Conservation (phyloP, 495 filamentous ascomycete species). For the Aspergillus haitiensis region DNA sequence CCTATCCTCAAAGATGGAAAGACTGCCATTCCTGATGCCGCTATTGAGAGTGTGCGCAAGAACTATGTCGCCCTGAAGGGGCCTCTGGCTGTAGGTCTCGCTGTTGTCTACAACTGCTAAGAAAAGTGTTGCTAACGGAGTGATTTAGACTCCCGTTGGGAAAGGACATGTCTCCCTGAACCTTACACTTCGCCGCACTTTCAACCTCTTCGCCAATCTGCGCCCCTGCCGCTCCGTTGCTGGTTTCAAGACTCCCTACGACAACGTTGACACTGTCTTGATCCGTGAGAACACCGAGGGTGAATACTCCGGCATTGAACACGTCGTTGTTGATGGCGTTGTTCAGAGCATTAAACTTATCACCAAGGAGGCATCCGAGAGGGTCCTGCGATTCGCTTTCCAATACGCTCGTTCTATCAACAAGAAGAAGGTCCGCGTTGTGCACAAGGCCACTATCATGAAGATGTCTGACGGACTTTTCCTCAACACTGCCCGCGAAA, state of each 20-base stretch:
- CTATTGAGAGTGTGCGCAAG: slow-evolving; percentile 83
- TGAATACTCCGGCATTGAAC: slow-evolving; percentile 99
- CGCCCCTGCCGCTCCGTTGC: slow-evolving; percentile 94
- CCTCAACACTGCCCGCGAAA: slow-evolving; percentile 75
- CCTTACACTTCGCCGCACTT: slow-evolving; percentile 94
- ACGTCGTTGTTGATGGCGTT: slow-evolving; percentile 95
- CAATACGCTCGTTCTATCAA: slow-evolving; percentile 91
- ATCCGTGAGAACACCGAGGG: slow-evolving; percentile 99
- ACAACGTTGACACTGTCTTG: slow-evolving; percentile 93
- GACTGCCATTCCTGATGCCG: slow-evolving; percentile 85
- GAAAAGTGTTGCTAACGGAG: slow-evolving; percentile 25
- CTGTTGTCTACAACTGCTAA: slow-evolving; percentile 2
- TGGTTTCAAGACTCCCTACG: slow-evolving; percentile 98
- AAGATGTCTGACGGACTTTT: slow-evolving; percentile 99
- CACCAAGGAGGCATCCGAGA: slow-evolving; percentile 87
- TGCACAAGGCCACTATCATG: slow-evolving; percentile 99
- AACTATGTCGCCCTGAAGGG: slow-evolving; percentile 98
- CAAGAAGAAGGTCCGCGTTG: slow-evolving; percentile 91
- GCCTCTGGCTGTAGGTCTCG: slow-evolving; percentile 78
- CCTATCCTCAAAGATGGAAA: slow-evolving; percentile 89
- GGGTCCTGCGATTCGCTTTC: slow-evolving; percentile 94
- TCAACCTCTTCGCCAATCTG: slow-evolving; percentile 99
- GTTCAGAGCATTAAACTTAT: slow-evolving; percentile 99
- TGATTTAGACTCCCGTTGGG: slow-evolving; percentile 81
- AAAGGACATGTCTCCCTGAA: slow-evolving; percentile 99